These are phyloP conservation scores for Vaccinium vitisidaea DNA, from an alignment of 148 eudicot species.

Conservation along the genomic window DNA sequence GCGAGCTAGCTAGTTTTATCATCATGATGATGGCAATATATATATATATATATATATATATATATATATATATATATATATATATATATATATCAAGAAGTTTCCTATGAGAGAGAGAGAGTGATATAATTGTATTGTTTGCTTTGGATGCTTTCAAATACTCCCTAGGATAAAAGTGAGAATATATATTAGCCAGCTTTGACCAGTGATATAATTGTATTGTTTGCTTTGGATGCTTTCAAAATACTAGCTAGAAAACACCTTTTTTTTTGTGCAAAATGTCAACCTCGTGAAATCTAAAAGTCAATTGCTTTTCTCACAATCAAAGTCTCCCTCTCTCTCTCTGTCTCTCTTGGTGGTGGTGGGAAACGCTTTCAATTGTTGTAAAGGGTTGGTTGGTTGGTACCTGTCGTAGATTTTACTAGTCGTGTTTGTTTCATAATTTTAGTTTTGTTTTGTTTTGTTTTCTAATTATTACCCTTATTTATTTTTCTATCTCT, in stretches of 20 bases:
- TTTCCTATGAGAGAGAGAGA: too few species aligned
- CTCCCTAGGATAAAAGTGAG: too few species aligned
- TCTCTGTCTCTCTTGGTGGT: not conserved
- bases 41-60: too few species aligned
- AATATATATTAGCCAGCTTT: not conserved
- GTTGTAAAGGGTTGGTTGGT: conserved; percentile 19
- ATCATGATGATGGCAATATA: conserved; percentile 2
- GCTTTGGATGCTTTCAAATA: too few species aligned
- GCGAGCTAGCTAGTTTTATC: not conserved
- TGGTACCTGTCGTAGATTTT: conserved; percentile 4
- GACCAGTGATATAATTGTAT: not conserved
- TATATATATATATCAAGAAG: too few species aligned
- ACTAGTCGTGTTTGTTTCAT: too few species aligned
- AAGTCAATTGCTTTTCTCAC: conserved; percentile 22
- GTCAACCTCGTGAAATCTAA: conserved; percentile 34
- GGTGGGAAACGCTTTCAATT: conserved; percentile 35
- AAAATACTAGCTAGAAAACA: conserved; percentile 7
- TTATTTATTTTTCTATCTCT: too few species aligned
- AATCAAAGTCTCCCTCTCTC: conserved; percentile 1
- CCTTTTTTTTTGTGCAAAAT: conserved; percentile 29
- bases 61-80: not conserved
- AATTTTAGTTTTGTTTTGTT: too few species aligned
- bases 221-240: conserved; percentile 37
- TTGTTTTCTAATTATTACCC: too few species aligned
- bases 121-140: too few species aligned